phyloP scores from a whole-genome alignment of 2,329 filamentous ascomycete species.

The Alternaria triticina region DNA sequence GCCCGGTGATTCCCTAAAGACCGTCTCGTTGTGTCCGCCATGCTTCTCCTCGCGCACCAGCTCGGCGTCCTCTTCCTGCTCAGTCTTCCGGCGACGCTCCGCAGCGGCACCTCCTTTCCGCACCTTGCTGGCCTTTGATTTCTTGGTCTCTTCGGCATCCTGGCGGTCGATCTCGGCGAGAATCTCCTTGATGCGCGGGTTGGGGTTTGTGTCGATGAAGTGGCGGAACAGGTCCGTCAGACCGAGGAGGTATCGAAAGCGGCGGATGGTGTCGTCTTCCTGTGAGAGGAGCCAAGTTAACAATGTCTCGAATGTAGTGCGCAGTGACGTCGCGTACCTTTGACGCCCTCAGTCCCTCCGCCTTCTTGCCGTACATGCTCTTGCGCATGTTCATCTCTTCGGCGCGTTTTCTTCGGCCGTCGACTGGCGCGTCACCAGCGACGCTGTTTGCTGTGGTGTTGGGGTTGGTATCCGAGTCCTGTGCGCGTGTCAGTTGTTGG shows the following conservation, averaged over 20 bases:
- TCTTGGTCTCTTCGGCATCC: slow-evolving; percentile 74
- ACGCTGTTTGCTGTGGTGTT: slow-evolving; percentile 83
- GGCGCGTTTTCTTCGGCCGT: slow-evolving; percentile 84
- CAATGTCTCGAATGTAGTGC: background rate
- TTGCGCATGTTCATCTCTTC: slow-evolving; percentile 90
- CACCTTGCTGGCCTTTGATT: slow-evolving; percentile 73
- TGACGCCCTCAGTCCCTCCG: slow-evolving; percentile 87
- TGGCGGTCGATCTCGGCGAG: slow-evolving; percentile 94
- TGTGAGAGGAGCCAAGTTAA: slow-evolving; percentile 46
- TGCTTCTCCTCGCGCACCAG: slow-evolving; percentile 83
- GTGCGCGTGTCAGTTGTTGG: slow-evolving; percentile 26
- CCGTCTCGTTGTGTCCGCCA: slow-evolving; percentile 76
- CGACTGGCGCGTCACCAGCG: slow-evolving; percentile 71
- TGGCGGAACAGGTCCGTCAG: slow-evolving; percentile 97
- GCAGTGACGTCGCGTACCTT: slow-evolving; percentile 66
- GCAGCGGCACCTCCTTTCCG: slow-evolving; percentile 84
- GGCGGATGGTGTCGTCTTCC: slow-evolving; percentile 93
- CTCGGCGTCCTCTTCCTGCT: slow-evolving; percentile 97
- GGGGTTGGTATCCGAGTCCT: slow-evolving; percentile 71
- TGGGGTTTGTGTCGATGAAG: slow-evolving; percentile 97
- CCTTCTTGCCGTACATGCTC: slow-evolving; percentile 93
- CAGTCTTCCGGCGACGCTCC: slow-evolving; percentile 83
- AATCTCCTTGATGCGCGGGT: slow-evolving; percentile 91
- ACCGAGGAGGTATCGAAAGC: slow-evolving; percentile 93
- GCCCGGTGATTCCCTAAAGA: slow-evolving; percentile 92